Evolutionary conservation across 2,329 filamentous ascomycete genomes (phyloP).

Genomic region (Didymella arachidicola): DNA sequence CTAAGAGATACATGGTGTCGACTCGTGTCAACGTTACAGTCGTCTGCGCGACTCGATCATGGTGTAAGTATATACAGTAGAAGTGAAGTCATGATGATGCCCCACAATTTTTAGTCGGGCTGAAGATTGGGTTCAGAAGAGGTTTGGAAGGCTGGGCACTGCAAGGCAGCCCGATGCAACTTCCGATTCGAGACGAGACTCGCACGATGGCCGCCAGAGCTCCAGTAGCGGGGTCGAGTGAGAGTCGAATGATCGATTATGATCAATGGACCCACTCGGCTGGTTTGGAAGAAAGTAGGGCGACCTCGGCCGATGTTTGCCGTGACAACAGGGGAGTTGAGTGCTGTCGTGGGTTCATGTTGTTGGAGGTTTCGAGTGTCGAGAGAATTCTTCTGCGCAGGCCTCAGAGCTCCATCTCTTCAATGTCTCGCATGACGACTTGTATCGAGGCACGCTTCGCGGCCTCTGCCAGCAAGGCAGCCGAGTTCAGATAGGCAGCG

Average conservation of each 20-base stretch:
- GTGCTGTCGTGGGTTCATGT: slow-evolving; percentile 2
- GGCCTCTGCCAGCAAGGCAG: slow-evolving; percentile 87
- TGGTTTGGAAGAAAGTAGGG: slow-evolving; percentile 22
- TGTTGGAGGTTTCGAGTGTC: not conserved
- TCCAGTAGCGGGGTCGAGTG: slow-evolving; percentile 19
- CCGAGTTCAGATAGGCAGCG: slow-evolving; percentile 75
- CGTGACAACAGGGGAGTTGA: slow-evolving; percentile 10
- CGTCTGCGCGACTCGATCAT: not conserved
- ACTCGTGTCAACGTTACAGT: not conserved
- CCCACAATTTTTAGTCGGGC: slow-evolving; percentile 11
- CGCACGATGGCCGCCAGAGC: not conserved
- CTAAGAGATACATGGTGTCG: slow-evolving; percentile 23
- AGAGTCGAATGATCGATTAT: slow-evolving; percentile 17
- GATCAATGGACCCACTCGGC: slow-evolving; percentile 29
- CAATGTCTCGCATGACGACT: slow-evolving; percentile 85
- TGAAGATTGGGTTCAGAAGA: slow-evolving; percentile 13
- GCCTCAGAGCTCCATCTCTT: slow-evolving; percentile 67
- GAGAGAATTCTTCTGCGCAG: not conserved
- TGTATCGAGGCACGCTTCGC: slow-evolving; percentile 93
- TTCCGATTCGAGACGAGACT: not conserved
- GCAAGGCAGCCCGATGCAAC: slow-evolving; percentile 9
- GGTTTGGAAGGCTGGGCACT: slow-evolving; percentile 7
- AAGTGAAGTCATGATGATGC: slow-evolving; percentile 15
- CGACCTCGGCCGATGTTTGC: slow-evolving; percentile 30
- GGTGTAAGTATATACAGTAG: slow-evolving; percentile 11